Conservation (phyloP, 2,329 filamentous ascomycete genomes). For the Aspergillus pseudoglaucus region DNA sequence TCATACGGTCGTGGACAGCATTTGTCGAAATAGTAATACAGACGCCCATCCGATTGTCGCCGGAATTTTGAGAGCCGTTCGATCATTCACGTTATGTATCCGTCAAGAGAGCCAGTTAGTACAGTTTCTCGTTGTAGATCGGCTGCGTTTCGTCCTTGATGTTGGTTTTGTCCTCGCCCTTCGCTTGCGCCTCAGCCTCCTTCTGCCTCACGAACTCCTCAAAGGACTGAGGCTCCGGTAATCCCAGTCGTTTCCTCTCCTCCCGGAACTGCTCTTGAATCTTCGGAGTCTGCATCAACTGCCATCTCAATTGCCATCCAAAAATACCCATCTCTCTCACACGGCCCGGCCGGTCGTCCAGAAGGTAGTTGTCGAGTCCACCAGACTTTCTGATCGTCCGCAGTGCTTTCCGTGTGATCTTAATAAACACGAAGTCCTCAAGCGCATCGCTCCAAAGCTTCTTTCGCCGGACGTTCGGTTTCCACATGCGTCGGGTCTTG, state of each 20-base stretch:
- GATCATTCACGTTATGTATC: slow-evolving; percentile 1
- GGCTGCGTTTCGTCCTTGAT: slow-evolving; percentile 29
- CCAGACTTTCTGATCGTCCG: slow-evolving; percentile 71
- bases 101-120: slow-evolving; percentile 10
- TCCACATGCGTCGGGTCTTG: slow-evolving; percentile 45
- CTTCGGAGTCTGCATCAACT: slow-evolving; percentile 70
- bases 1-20: slow-evolving; percentile 2
- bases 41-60: slow-evolving; percentile 8
- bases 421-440: slow-evolving; percentile 37
- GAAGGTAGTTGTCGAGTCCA: slow-evolving; percentile 83
- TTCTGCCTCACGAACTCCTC: slow-evolving; percentile 41
- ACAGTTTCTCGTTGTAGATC: slow-evolving; percentile 22
- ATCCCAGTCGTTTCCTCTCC: slow-evolving; percentile 60
- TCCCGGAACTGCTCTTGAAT: slow-evolving; percentile 61
- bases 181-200: slow-evolving; percentile 30
- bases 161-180: slow-evolving; percentile 29
- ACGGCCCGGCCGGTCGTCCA: slow-evolving; percentile 69
- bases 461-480: slow-evolving; percentile 44
- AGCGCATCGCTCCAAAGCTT: slow-evolving; percentile 42
- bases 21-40: slow-evolving; percentile 15
- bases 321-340: slow-evolving; percentile 81
- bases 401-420: slow-evolving; percentile 40
- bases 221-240: slow-evolving; percentile 47
- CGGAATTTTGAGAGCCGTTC: background rate
- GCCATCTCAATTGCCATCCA: slow-evolving; percentile 86